Conservation (phyloP, 257 asterid genomes). For the Echites panduratus region DNA sequence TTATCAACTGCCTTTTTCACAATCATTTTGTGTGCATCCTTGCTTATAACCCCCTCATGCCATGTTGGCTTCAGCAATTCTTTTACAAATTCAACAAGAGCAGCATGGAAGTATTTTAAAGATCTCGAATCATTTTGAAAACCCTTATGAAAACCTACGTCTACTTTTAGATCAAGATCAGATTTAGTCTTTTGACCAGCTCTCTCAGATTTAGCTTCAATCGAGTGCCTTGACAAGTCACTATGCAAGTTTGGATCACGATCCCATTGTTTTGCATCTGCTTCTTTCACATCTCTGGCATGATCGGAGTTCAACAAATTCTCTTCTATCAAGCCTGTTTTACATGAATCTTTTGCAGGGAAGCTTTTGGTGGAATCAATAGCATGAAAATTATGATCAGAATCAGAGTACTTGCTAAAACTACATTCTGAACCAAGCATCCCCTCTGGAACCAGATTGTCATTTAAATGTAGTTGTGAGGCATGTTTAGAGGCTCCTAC, state of each 20-base stretch:
- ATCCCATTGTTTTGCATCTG: slow-evolving; percentile 28
- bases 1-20: slow-evolving; percentile 71
- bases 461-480: slow-evolving; percentile 27
- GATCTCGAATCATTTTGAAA: slow-evolving; percentile 26
- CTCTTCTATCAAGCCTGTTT: slow-evolving; percentile 30
- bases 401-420: slow-evolving; percentile 21
- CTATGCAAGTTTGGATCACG: slow-evolving; percentile 29
- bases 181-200: slow-evolving; percentile 30
- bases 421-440: slow-evolving; percentile 23
- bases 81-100: slow-evolving; percentile 69
- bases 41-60: slow-evolving; percentile 69
- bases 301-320: slow-evolving; percentile 30
- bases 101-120: slow-evolving; percentile 47
- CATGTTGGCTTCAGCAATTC: slow-evolving; percentile 77
- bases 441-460: slow-evolving; percentile 19
- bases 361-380: slow-evolving; percentile 7
- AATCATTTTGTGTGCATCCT: slow-evolving; percentile 70
- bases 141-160: slow-evolving; percentile 31
- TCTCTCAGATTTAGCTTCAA: slow-evolving; percentile 33
- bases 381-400: slow-evolving; percentile 21
- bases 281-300: slow-evolving; percentile 26
- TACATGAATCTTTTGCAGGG: slow-evolving; percentile 18
- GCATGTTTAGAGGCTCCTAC: slow-evolving; percentile 45
- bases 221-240: slow-evolving; percentile 26
- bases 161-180: slow-evolving; percentile 30